A percentile compares a stretch with the other conserved stretches of the same genome.
These are phyloP conservation scores for Penicillium capsulatum DNA, from an alignment of 2,329 filamentous ascomycete genomes.

Conservation along the genomic window DNA sequence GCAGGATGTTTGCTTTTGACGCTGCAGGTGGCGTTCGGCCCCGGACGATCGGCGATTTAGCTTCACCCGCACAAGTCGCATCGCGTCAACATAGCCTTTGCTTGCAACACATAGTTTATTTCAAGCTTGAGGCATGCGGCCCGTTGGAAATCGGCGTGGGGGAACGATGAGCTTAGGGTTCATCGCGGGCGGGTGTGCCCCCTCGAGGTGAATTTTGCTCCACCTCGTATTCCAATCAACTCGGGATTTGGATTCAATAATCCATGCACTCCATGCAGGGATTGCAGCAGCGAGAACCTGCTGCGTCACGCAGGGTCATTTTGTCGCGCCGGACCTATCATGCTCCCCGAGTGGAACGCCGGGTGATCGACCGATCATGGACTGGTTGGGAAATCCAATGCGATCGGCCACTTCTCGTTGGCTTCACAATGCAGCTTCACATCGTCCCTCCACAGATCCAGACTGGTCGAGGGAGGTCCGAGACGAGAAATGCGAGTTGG, in stretches of 20 bases:
- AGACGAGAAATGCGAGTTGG: no score
- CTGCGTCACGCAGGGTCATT: constrained; percentile 8
- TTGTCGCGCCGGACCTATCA: background rate
- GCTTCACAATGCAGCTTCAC: no score
- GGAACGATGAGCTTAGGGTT: no score
- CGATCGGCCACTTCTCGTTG: background rate
- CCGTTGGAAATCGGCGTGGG: no score
- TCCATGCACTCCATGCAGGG: constrained; percentile 1
- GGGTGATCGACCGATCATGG: background rate
- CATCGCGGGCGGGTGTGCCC: no score
- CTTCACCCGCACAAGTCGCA: background rate
- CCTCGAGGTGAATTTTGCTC: constrained; percentile 2
- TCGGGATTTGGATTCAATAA: constrained; percentile 3
- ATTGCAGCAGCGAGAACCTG: constrained; percentile 4
- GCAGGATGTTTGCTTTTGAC: constrained; percentile 5
- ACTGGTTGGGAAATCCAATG: background rate
- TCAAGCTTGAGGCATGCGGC: background rate
- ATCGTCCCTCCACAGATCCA: no score
- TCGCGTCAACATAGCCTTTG: background rate
- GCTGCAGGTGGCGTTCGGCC: background rate
- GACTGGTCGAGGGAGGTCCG: no score
- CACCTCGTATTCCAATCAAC: background rate
- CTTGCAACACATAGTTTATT: background rate
- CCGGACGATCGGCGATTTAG: constrained; percentile 3
- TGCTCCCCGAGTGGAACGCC: background rate